Conservation (phyloP, 768 basidiomycete species). For the Chalciporus pseudorubinellus region DNA sequence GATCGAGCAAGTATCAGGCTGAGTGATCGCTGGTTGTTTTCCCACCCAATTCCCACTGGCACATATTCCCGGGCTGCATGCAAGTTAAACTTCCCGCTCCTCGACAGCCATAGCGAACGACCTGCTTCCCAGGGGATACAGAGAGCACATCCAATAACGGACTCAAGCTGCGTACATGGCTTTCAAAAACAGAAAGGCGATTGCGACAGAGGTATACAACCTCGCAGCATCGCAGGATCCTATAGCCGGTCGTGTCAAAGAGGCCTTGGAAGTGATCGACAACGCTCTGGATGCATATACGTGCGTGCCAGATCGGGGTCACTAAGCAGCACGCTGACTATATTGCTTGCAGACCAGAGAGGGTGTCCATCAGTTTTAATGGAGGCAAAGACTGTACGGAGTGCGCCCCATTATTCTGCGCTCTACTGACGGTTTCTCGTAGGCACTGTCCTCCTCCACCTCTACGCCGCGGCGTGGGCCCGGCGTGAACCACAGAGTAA, state of each 20-base stretch:
- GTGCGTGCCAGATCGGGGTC: conserved; percentile 46
- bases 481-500: conserved; percentile 36
- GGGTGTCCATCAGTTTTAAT: conserved; percentile 90
- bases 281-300: conserved; percentile 72
- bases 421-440: conserved; percentile 8
- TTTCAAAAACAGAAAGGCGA: conserved; percentile 48
- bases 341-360: conserved; percentile 49
- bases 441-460: conserved; percentile 95
- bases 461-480: conserved; percentile 74
- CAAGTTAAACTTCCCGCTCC: conserved; percentile 8
- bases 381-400: conserved; percentile 96
- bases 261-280: conserved; percentile 83
- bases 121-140: conserved; percentile 6
- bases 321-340: conserved; percentile 7
- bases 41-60: conserved; percentile 17
- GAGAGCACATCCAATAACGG: not conserved
- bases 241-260: conserved; percentile 60
- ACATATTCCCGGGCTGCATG: conserved; percentile 8
- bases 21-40: too few relatives aligned
- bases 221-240: conserved; percentile 55
- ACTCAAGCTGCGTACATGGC: conserved; percentile 5
- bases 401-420: not conserved
- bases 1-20: too few relatives aligned
- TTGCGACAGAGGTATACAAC: conserved; percentile 58
- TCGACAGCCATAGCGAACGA: conserved; percentile 2